Evolutionary conservation across 1,284 basidiomycete genomes (phyloP).

Genomic region (Fomes fomentarius): DNA sequence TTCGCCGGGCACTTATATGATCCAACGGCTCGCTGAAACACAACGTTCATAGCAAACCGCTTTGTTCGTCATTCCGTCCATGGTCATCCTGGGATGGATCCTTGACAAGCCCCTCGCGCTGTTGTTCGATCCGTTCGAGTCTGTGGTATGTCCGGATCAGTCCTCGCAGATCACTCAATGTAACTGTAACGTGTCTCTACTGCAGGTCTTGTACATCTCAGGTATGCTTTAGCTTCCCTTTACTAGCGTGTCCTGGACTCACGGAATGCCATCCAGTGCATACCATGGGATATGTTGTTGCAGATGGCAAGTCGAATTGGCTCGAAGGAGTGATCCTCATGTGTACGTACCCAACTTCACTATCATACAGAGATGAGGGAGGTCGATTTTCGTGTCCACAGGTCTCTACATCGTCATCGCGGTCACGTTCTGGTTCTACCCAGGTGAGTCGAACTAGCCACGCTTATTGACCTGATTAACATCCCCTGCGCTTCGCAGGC

Average conservation of each 20-base stretch:
- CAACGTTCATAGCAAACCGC: constrained; percentile 77
- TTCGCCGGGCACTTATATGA: background rate
- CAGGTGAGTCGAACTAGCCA: constrained; percentile 37
- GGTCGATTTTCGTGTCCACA: constrained; percentile 26
- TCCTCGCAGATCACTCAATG: background rate
- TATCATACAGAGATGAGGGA: background rate
- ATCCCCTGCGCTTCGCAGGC: constrained; percentile 23
- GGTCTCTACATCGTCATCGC: constrained; percentile 68
- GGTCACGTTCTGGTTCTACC: constrained; percentile 72
- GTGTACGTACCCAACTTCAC: constrained; percentile 24
- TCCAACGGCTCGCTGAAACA: background rate
- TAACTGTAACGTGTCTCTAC: background rate
- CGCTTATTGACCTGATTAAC: background rate
- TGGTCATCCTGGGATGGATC: constrained; percentile 68
- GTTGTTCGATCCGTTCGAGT: constrained; percentile 83
- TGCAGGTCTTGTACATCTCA: constrained; percentile 39
- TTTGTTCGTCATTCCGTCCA: constrained; percentile 84
- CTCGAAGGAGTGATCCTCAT: constrained; percentile 64
- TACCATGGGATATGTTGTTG: constrained; percentile 81
- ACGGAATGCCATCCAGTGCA: constrained; percentile 51
- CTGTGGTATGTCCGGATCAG: constrained; percentile 44
- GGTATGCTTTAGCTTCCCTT: background rate
- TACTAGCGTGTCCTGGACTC: no score
- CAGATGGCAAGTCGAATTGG: constrained; percentile 88
- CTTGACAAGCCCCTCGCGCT: constrained; percentile 71